Percentiles rank a stretch among this genome's conserved stretches.
These are phyloP conservation scores for Solanum chiquidenum DNA, from an alignment of 257 asterid genomes.

Conservation along the genomic window DNA sequence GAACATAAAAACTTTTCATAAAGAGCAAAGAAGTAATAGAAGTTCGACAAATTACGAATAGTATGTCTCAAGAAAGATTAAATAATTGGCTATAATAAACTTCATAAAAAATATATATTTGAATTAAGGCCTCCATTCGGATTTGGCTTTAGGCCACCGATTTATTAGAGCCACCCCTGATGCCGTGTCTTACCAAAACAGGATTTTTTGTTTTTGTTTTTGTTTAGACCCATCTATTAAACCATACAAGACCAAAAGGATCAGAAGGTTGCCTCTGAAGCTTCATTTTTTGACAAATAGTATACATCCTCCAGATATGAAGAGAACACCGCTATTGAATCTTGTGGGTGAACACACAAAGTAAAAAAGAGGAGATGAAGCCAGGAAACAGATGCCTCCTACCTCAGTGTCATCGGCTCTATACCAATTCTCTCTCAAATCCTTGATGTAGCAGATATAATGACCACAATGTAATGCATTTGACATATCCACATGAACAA, in stretches of 20 bases:
- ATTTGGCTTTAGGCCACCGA: no score
- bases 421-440: slow-evolving; percentile 73
- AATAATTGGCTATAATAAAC: no score
- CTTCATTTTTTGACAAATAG: background rate
- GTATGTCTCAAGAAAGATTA: no score
- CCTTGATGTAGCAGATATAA: slow-evolving; percentile 84
- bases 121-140: no score
- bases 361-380: background rate
- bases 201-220: background rate
- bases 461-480: slow-evolving; percentile 93
- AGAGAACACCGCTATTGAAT: background rate
- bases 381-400: background rate
- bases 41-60: no score
- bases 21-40: no score
- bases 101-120: no score
- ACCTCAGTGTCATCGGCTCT: slow-evolving; percentile 87
- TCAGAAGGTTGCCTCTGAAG: background rate
- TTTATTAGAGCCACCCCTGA: background rate
- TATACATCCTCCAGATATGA: background rate
- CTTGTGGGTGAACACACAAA: background rate
- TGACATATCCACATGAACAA: slow-evolving; percentile 86
- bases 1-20: no score
- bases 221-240: background rate
- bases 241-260: background rate
- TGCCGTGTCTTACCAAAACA: background rate